Base-by-base conservation (phyloP, 495 filamentous ascomycete species). In the Xylaria flabelliformis region DNA sequence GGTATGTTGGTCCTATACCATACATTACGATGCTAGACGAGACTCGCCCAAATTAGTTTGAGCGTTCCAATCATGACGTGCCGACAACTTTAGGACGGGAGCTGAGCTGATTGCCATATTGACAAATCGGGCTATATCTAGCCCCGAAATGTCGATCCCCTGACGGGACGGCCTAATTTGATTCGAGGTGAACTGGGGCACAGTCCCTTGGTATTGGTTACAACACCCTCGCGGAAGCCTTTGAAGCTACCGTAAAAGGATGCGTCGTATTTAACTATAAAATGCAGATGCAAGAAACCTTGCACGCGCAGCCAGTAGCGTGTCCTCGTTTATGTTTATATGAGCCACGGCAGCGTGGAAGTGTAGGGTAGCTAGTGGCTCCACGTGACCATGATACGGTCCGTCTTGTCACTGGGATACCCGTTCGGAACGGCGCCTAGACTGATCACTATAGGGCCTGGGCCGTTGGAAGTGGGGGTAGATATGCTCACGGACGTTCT, bases 91-190 rank as follows among this genome's bases (percentile, higher is more conserved):
- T 44, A 13, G 61, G 39, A 64, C 61, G 39, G 61, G 53, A 56
- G 7, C 59, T 12, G n/a, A 63, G 32, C 39, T 42, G 61, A 64
- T 64, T 64, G 19, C 12, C 21, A 42, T 64, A 41, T 64, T 64
- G 61, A 64, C 61, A 64, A 64, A 64, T 64, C 61, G 61, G 61
- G 61, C 24, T 29, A 64, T 42, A 42, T 26, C 32, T 64, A 41
- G 61, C 61, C 61, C 36, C 61, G 21, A 64, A 10, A 34, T 62
- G 61, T 64, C 61, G 61, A 64, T 64, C 61, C 61, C 61, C 36
- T 42, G 12, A 4, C 39, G 61, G 24, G 61, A 64, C 39, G 39
- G 39, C 39, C 39, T 41, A 64, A 46, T 64, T 42, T 36, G 36
- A 41, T 41, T 64, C 44, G 39, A 64, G n/a, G 39, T 24, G 39